Evolutionary conservation across 208 protist species (phyloP), one percentile per base, ranked within the genome.

Genomic region (Trypanosoma lewisi): DNA sequence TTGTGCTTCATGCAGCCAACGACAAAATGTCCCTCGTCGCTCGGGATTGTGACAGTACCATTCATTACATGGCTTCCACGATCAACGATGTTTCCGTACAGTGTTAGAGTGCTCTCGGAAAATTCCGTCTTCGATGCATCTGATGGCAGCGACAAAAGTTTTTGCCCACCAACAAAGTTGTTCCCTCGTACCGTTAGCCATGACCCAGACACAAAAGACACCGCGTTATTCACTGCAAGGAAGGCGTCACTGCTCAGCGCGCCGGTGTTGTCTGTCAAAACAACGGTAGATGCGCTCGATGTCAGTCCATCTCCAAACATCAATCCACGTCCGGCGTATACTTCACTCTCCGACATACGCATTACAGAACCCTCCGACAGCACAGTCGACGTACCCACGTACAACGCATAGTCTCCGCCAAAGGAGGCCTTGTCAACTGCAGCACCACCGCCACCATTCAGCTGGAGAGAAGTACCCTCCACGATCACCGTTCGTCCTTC

Each of bases 1-100:
- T 56, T 54, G 45, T 54, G 59, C 28, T 4, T 54, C 45, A 65
- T 23, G 31, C 59, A 65, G 23, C 59, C 59, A 11, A 56, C 59
- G 5, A 65, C 12, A 33, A 65, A 65, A 7, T 54, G 34, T 0
- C 19, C 3, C 4, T 37, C 47, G 14, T 16, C 16, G 28, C 58
- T 28, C 33, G 1, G 21, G 21, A 25, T 6, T 4, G 48, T 16
- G 31, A 52, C 23, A 31, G 23, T 25, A 6, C 48, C 48, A 6
- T 52, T 25, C 48, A 52, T 52, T 23, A 52, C 48, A 25, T 16
- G 8, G 23, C 21, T 12, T 9, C 48, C 48, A 25, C 48, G 8
- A 23, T 23, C 48, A 31, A 39, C 16, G 48, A 39, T 31, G 48
- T 52, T 52, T 25, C 48, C 48, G 48, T 52, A 31, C 23, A 52